Conservation (phyloP, 176 grass and related monocot species). For the Eremochloa ophiuroides region DNA sequence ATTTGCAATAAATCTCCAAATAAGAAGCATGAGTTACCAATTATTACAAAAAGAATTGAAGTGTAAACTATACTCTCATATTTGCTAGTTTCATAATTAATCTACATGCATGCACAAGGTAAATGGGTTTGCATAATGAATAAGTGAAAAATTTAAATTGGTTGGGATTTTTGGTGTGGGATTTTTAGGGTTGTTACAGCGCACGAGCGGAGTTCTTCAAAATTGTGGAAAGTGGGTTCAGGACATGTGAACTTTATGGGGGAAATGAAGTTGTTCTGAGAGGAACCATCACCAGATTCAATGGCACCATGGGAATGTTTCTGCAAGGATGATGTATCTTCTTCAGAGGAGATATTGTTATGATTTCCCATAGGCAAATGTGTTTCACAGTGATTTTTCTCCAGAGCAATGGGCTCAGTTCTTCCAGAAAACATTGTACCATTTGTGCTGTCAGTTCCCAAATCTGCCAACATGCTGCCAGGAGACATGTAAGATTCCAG, state of each 20-base stretch:
- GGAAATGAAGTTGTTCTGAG: neutral
- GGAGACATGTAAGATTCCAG: slow-evolving; percentile 23
- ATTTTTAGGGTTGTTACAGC: too few species aligned
- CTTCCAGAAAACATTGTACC: slow-evolving; percentile 8
- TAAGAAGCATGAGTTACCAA: too few species aligned
- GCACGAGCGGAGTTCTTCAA: slow-evolving; percentile 38
- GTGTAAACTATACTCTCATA: too few species aligned
- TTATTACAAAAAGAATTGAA: too few species aligned
- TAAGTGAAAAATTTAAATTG: too few species aligned
- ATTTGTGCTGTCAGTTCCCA: slow-evolving; percentile 1
- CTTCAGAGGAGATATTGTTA: slow-evolving; percentile 13
- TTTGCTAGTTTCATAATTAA: too few species aligned
- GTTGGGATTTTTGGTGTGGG: too few species aligned
- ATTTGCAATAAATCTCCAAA: too few species aligned
- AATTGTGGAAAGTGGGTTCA: slow-evolving; percentile 57
- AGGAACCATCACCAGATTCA: slow-evolving; percentile 28
- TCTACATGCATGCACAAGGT: too few species aligned
- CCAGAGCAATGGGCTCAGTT: slow-evolving; percentile 8
- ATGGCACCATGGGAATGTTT: neutral
- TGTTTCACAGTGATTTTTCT: slow-evolving; percentile 1
- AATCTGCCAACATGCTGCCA: neutral
- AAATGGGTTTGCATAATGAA: too few species aligned
- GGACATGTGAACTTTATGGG: slow-evolving; percentile 29
- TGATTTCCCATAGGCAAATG: neutral
- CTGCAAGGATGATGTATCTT: neutral